Base-by-base conservation (phyloP, 371 early-diverging fungal genomes). In the Circinella minor region DNA sequence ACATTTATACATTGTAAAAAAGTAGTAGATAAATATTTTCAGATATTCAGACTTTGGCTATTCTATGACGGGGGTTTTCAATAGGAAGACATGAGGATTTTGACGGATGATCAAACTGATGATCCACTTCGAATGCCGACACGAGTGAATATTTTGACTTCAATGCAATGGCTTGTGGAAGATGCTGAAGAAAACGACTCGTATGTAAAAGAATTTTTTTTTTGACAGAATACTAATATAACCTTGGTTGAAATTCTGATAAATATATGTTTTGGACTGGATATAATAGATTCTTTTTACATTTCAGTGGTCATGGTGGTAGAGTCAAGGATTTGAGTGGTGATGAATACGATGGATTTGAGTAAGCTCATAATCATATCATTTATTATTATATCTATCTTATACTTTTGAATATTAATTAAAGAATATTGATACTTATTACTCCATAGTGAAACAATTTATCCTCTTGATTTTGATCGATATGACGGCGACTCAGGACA, bases 291-390 rank as follows among this genome's bases (percentile, higher is more conserved):
- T 88, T 92, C 81, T 91, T 95, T 70, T 88, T 96, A 78, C 96
- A 96, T 77, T 98, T 85, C 77, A 92, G 92, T 72, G 98, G 98
- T 11, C 98, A 98, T 79, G 98, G 98, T 49, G 89, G 88, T 6
- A 90, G 91, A 66, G 83, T 71, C 15, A 76, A 78, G 62, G 95
- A 94, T 77, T 39, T 54, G 20, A 84, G 90, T 68, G 94, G 95
- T 18, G 97, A 97, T 77, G 96, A 97, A 73, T 87, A 91, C 59
- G 97, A 96, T 76, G 96, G 96, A 38, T 85, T 68, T 65, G 84
- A 83, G 70, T 70, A 64, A 59, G 70, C 49, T 15, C 27, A 27
- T 27, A 27, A 27, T 27, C 27, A 27, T 27, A 27, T 2, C 0
- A 27, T 27, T 27, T 27, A 27, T 27, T 27, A 27, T 27, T 27